Percentiles rank a stretch among this genome's conserved stretches.
Conservation (phyloP, 1,284 basidiomycete species). For the Trametes polyzona region DNA sequence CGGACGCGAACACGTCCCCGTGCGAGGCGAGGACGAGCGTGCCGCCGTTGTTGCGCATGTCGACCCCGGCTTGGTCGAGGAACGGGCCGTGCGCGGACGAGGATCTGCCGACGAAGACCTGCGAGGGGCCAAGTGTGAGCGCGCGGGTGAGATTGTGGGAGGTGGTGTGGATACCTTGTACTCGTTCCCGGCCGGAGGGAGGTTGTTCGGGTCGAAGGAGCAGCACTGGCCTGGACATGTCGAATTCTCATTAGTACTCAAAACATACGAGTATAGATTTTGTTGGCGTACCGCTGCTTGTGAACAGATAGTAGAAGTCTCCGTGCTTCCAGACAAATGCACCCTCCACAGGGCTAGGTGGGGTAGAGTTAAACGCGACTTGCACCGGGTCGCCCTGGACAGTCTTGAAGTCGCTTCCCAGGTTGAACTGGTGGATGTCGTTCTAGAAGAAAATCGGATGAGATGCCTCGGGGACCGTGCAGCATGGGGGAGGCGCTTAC, state of each 20-base stretch:
- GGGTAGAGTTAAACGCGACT: constrained; percentile 12
- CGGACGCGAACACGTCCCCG: constrained; percentile 40
- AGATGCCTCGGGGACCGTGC: background rate
- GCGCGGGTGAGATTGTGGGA: background rate
- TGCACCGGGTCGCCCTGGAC: background rate
- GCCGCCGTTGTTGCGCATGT: constrained; percentile 31
- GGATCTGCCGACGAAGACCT: constrained; percentile 34
- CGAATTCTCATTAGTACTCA: background rate
- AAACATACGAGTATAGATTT: background rate
- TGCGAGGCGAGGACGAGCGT: constrained; percentile 38
- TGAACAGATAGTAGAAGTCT: constrained; percentile 17
- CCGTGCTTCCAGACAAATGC: constrained; percentile 16
- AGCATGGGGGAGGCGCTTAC: background rate
- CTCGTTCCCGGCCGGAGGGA: constrained; percentile 32
- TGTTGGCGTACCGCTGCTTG: constrained; percentile 17
- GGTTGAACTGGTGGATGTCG: constrained; percentile 12
- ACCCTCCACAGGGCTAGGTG: constrained; percentile 9
- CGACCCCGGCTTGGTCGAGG: constrained; percentile 30
- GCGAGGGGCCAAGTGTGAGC: background rate
- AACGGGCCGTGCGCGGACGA: constrained; percentile 34
- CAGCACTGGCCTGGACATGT: background rate
- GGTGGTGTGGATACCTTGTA: constrained; percentile 26
- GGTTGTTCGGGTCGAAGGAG: constrained; percentile 19
- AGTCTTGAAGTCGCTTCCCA: constrained; percentile 9
- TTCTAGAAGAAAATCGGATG: background rate